These are phyloP conservation scores for Hymenoscyphus linearis DNA, from an alignment of 2,329 filamentous ascomycete genomes.

Conservation along the genomic window DNA sequence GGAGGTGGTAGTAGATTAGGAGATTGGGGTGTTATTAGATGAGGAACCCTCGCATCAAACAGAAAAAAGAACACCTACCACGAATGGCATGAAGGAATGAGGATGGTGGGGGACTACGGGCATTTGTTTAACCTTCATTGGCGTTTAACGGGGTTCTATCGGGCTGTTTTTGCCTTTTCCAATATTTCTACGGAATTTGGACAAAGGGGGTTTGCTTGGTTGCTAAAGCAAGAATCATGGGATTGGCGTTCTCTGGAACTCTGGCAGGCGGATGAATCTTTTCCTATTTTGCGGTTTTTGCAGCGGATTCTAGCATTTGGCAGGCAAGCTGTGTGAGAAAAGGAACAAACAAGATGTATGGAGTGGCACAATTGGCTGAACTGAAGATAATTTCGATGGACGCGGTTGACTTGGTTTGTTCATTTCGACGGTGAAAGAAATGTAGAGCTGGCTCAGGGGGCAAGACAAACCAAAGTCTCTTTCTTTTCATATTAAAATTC, in stretches of 20 bases:
- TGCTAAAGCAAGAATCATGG: background rate
- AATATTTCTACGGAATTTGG: too few relatives aligned
- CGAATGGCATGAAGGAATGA: background rate
- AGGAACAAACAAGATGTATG: background rate
- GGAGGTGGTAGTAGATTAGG: constrained; percentile 55
- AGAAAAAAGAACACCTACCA: background rate
- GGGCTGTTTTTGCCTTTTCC: background rate
- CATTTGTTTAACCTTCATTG: background rate
- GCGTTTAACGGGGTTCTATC: background rate
- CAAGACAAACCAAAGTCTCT: background rate
- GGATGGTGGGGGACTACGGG: background rate
- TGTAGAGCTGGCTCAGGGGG: background rate
- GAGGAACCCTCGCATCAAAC: constrained; percentile 22
- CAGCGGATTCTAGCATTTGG: background rate
- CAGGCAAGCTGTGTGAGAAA: background rate
- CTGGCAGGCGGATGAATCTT: too few relatives aligned
- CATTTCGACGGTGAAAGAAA: background rate
- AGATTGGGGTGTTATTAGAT: constrained; percentile 81
- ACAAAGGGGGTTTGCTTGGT: background rate
- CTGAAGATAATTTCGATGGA: background rate
- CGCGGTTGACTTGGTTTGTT: background rate
- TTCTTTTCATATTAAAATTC: background rate
- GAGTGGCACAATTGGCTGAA: background rate
- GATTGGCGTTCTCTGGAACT: background rate
- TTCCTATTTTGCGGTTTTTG: background rate